Base-by-base conservation (phyloP, 306 rosid genomes). In the Malus asiatica region DNA sequence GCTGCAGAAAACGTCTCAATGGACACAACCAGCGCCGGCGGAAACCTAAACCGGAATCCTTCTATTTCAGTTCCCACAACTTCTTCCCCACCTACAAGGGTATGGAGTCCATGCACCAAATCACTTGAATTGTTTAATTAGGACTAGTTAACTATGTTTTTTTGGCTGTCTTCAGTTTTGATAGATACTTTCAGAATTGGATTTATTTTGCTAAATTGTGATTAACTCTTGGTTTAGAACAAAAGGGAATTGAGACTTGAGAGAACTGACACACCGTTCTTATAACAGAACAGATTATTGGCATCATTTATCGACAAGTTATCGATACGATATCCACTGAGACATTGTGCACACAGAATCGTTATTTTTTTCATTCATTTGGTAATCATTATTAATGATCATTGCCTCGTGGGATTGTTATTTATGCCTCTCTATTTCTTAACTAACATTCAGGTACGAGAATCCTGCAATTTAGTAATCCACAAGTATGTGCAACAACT, bases 21-120 rank as follows among this genome's bases (percentile, higher is more conserved):
- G 93, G 93, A 13, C 93, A 89, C 84, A 89, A 89, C 73, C 78
- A 88, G 38, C 90, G 93, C 57, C 57, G 93, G 69, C 85, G 93
- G 78, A 89, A 87, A 44, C 80, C 90, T 64, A 90, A 85, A 74
- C 87, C 89, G 4, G 90, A 83, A 48, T 70, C 93, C 62, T 59
- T 87, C 29, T 73, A 38, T 61, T 63, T 81, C 59, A 81, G 58
- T 77, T 78, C 88, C 53, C 53, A 15, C 44, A 74, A 79, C 45
- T 87, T 87, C 57, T 76, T 80, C 29, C 76, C 90, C 38, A 63
- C 44, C 61, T 82, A 16, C 87, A 80, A 84, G 66, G 90, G 90
- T 84, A 73, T n/a, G 71, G 53, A 46, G 53, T 14, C 19, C 16
- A 48, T 48, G 53, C 19, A 48, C 19, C 53, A 48, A 48, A 53